These are phyloP conservation scores for Sclerotinia sclerotiorum DNA, from an alignment of 2,329 filamentous ascomycete genomes.

Conservation along the genomic window DNA sequence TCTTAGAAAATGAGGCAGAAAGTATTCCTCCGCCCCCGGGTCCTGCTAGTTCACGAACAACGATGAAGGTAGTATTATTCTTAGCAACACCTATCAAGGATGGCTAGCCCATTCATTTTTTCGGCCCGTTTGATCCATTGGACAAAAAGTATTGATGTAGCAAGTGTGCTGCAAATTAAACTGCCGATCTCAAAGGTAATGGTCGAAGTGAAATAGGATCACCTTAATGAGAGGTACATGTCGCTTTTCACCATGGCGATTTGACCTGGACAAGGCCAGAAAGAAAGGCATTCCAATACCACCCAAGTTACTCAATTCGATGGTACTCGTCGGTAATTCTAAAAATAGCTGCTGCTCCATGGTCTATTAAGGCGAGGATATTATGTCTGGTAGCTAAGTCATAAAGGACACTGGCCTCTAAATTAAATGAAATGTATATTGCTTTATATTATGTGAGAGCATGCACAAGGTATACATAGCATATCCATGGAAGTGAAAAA, in stretches of 20 bases:
- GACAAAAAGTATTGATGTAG: neutral
- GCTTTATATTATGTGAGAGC: no score
- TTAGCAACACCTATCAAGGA: neutral
- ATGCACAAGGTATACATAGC: no score
- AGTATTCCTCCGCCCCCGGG: slow-evolving; percentile 49
- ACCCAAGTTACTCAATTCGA: neutral
- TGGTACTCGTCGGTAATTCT: neutral
- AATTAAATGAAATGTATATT: no score
- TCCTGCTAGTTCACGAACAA: slow-evolving; percentile 50
- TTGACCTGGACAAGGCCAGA: neutral
- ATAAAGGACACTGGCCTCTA: no score
- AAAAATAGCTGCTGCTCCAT: neutral
- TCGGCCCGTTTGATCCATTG: no score
- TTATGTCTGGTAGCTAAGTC: neutral
- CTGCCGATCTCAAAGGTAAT: slow-evolving; percentile 40
- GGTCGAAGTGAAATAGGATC: slow-evolving; percentile 31
- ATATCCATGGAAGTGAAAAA: no score
- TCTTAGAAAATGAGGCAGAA: slow-evolving; percentile 51
- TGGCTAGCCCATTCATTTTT: neutral
- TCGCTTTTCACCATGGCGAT: slow-evolving; percentile 23
- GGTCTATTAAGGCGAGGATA: neutral
- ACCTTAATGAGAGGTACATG: slow-evolving; percentile 34
- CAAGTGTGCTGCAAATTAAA: slow-evolving; percentile 32
- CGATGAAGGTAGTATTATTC: slow-evolving; percentile 44
- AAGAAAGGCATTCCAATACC: neutral